These are phyloP conservation scores for Pyrenophora seminiperda DNA, from an alignment of 2,329 filamentous ascomycete species.

Conservation along the genomic window DNA sequence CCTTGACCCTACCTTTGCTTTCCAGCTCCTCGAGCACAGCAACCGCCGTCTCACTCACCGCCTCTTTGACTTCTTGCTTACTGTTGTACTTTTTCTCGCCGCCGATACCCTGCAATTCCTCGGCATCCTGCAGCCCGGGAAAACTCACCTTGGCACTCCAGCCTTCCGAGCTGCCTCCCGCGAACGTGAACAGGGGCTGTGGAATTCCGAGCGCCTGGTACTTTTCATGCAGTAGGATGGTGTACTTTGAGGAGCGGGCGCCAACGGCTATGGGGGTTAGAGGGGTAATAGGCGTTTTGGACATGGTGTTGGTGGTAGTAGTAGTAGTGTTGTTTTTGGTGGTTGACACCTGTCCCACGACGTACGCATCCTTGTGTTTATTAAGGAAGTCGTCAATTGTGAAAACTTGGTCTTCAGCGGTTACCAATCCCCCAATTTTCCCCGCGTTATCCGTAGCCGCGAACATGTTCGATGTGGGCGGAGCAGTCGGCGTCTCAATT, in stretches of 20 bases:
- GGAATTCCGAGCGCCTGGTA: constrained; percentile 31
- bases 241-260: constrained; percentile 27
- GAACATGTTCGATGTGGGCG: background rate
- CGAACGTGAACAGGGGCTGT: constrained; percentile 29
- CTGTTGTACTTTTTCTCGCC: constrained; percentile 37
- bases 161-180: constrained; percentile 15
- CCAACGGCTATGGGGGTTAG: constrained; percentile 28
- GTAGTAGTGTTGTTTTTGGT: no score
- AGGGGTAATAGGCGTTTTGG: background rate
- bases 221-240: constrained; percentile 31
- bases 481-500: constrained; percentile 8
- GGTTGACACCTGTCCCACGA: no score
- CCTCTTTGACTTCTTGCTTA: constrained; percentile 54
- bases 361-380: constrained; percentile 7
- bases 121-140: constrained; percentile 16
- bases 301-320: background rate
- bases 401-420: constrained; percentile 1
- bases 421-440: no score
- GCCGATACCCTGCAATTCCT: constrained; percentile 23
- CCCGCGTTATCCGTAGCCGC: background rate
- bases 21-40: constrained; percentile 31
- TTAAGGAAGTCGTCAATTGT: constrained; percentile 31
- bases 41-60: constrained; percentile 42
- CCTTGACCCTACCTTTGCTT: constrained; percentile 29
- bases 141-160: constrained; percentile 35